Percentiles rank a stretch among this genome's conserved stretches.
Evolutionary conservation across 257 asterid species (phyloP).

Genomic region (Petrea volubilis): DNA sequence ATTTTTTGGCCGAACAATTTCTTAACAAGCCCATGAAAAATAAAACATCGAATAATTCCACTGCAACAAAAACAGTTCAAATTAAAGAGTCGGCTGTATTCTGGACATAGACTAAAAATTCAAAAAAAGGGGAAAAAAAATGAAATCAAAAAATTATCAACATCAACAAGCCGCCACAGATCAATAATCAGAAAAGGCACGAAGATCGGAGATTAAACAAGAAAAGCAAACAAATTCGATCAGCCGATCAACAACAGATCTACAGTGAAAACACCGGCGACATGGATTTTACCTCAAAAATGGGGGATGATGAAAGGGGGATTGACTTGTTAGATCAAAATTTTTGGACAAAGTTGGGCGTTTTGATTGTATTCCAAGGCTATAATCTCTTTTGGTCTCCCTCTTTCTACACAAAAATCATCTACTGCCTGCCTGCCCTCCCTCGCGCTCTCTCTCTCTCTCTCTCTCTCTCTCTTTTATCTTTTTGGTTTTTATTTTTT

Average conservation of each 20-base stretch:
- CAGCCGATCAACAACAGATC: slow-evolving; percentile 44
- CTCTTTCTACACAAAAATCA: neutral
- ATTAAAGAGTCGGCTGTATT: slow-evolving; percentile 1
- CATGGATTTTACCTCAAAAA: slow-evolving; percentile 5
- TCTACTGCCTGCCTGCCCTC: neutral
- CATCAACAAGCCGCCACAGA: slow-evolving; percentile 22
- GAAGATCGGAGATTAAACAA: slow-evolving; percentile 46
- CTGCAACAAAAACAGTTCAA: slow-evolving; percentile 37
- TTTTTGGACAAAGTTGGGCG: slow-evolving; percentile 17
- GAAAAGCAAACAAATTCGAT: slow-evolving; percentile 18
- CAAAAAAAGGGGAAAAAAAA: slow-evolving; percentile 8
- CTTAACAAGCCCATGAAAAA: neutral
- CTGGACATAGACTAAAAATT: slow-evolving; percentile 7
- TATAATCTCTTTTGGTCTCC: slow-evolving; percentile 14
- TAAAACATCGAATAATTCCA: neutral
- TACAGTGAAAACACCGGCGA: slow-evolving; percentile 14
- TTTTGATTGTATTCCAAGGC: slow-evolving; percentile 14
- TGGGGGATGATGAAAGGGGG: slow-evolving; percentile 13
- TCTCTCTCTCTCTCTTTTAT: neutral
- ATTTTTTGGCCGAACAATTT: neutral
- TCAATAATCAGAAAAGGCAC: slow-evolving; percentile 33
- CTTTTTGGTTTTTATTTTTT: neutral
- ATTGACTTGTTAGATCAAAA: slow-evolving; percentile 17
- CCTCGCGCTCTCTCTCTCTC: neutral
- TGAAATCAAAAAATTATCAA: neutral